phyloP scores from a whole-genome alignment of 768 basidiomycete genomes.

The Xerocomus spinulosus region DNA sequence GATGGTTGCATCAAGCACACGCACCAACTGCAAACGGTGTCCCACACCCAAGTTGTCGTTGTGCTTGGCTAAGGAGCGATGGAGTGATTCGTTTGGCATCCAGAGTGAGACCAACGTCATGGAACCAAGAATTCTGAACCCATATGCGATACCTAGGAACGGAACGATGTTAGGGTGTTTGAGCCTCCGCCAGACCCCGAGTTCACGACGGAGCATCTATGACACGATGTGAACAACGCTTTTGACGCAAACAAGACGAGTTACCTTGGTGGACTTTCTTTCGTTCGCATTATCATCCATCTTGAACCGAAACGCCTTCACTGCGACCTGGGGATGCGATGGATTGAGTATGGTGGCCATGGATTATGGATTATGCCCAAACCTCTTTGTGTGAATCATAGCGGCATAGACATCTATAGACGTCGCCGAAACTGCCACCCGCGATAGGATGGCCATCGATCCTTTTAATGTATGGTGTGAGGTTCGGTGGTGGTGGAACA shows the following conservation, averaged over 20 bases:
- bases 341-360: background rate
- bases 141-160: slow-evolving; percentile 5
- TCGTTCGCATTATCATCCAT: background rate
- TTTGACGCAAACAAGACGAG: background rate
- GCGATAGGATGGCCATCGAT: background rate
- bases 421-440: slow-evolving; percentile 5
- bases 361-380: background rate
- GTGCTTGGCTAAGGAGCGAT: slow-evolving; percentile 9
- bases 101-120: slow-evolving; percentile 29
- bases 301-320: slow-evolving; percentile 14
- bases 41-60: background rate
- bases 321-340: slow-evolving; percentile 15
- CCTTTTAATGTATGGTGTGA: slow-evolving; percentile 4
- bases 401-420: slow-evolving; percentile 4
- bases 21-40: slow-evolving; percentile 12
- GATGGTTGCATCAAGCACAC: slow-evolving; percentile 7
- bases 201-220: slow-evolving; percentile 26
- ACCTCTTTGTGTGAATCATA: slow-evolving; percentile 5
- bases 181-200: slow-evolving; percentile 27
- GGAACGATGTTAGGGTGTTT: slow-evolving; percentile 26
- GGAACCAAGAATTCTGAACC: slow-evolving; percentile 21
- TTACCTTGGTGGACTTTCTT: background rate
- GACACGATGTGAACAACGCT: fast-evolving
- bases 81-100: slow-evolving; percentile 27
- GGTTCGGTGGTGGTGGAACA: background rate